Evolutionary conservation across 257 asterid genomes (phyloP).

Genomic region (Coffea eugenioides): DNA sequence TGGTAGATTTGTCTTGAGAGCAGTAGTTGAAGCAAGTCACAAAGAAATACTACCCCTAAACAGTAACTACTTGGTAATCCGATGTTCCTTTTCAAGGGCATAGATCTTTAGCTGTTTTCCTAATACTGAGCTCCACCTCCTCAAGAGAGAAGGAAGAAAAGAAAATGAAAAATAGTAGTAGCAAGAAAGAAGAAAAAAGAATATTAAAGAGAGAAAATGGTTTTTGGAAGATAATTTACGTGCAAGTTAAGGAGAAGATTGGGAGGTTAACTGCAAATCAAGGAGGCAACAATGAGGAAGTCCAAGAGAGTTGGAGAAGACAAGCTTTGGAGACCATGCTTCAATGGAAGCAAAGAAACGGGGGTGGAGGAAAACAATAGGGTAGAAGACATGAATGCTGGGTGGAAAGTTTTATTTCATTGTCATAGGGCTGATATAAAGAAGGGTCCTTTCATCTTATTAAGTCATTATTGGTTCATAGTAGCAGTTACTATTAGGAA

Average conservation of each 20-base stretch:
- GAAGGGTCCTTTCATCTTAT: too few species aligned
- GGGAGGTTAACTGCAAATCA: background rate
- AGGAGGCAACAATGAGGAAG: background rate
- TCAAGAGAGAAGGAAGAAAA: background rate
- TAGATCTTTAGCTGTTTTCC: background rate
- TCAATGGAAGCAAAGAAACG: constrained; percentile 8
- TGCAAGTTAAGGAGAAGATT: background rate
- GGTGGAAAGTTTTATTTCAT: constrained; percentile 3
- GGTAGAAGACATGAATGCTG: background rate
- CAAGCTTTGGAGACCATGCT: constrained; percentile 9
- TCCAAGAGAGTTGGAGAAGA: constrained; percentile 7
- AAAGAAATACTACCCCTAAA: background rate
- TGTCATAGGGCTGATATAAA: constrained; percentile 12
- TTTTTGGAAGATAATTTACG: background rate
- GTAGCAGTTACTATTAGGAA: too few species aligned
- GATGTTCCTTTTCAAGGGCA: too few species aligned
- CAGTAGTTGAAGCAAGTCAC: background rate
- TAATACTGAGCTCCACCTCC: background rate
- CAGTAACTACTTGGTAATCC: background rate
- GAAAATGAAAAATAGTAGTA: background rate
- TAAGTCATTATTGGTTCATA: too few species aligned
- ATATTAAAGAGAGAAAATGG: background rate
- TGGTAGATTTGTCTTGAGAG: background rate
- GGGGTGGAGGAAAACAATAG: background rate
- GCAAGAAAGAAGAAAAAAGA: background rate